Base-by-base conservation (phyloP, 306 rosid genomes). In the Erythrophleum fordii region DNA sequence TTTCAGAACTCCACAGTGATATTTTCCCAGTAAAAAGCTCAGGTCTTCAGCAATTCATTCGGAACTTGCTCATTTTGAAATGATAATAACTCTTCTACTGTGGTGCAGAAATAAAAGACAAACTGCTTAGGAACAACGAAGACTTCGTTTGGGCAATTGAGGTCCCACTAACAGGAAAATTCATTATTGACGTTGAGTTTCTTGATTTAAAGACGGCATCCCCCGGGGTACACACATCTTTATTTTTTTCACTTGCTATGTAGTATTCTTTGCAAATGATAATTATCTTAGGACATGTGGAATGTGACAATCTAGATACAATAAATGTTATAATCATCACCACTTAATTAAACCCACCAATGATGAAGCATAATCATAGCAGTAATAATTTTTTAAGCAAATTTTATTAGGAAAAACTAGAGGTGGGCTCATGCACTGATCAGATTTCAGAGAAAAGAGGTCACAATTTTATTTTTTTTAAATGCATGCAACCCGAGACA, bases 141-240 rank as follows among this genome's bases (percentile, higher is more conserved):
- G 97, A 83, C 73, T 91, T 89, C 52, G 87, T 88, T 76, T 91
- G 97, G 94, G 80, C 82, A 51, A 77, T 89, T 48, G 97, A 89
- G 72, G 88, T 83, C 73, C 97, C 97, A 31, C 74, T 85, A 53
- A 85, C 91, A 0, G 94, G 97, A 72, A 89, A 86, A 69, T 85
- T 91, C 87, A 88, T 89, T 48, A 89, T 91, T 12, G 97, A 91
- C 73, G 82, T 91, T 53, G 93, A 91, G 82, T 91, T 91, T 83
- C 91, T 89, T 39, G 97, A 91, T 73, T 80, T 91, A 80, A 91
- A 91, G 85, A 84, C 73, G 34, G 64, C 86, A 2, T 85, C 94
- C 51, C 75, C 83, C 13, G 51, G 77, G 58, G 97, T 91, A 72
- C 82, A 16, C 44, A 61, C 34, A 48, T 64, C 17, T 8, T 56